Evolutionary conservation across 2,329 filamentous ascomycete species (phyloP), one percentile per base, ranked within the genome.

Genomic region (Exophiala phaeomuriformis): DNA sequence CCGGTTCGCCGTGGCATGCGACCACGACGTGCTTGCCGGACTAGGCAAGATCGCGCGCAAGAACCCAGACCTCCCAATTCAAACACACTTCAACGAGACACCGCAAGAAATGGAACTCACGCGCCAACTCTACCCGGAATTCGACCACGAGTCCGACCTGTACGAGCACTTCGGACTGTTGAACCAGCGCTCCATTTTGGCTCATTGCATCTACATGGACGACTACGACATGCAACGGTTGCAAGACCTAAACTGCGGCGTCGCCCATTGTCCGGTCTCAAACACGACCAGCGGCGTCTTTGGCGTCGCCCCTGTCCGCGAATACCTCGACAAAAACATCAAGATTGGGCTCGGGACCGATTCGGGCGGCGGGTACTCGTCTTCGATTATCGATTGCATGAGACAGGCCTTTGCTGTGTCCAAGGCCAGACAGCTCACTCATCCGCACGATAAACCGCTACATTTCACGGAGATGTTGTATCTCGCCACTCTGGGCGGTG

Each of bases 1-100:
- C 8, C 71, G 79, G 2, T 80, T 82, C 57, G 78, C 80, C 53
- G 78, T 82, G 49, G 76, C 75, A 8, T 84, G 81, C 65, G 74
- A 74, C 1, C 64, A 71, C 1, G 70, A 74, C 3, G 67, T 83
- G 1, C 71, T 84, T 5, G 50, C 60, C 0, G 79, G 79, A 0
- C 69, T 85, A 1, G 81, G 81, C 1, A 61, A 69, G 2, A 72
- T 84, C 36, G 76, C 77, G 2, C 61, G 61, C 4, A 57, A 67
- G 5, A 69, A 81, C 46, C 66, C 67, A 1, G 64, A 70, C 2
- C 63, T 83, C 31, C 69, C 76, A 0, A 77, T 84, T 41, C 81
- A 84, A 66, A 83, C 79, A n/a, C 81, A 83, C 63, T 82, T 83
- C 68, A 78, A 81, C 67, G 80, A 84, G 62, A 78, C 80, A 0